Evolutionary conservation across 768 basidiomycete species (phyloP), one percentile per base, ranked within the genome.

Genomic region (Hygrophoropsis aurantiaca): DNA sequence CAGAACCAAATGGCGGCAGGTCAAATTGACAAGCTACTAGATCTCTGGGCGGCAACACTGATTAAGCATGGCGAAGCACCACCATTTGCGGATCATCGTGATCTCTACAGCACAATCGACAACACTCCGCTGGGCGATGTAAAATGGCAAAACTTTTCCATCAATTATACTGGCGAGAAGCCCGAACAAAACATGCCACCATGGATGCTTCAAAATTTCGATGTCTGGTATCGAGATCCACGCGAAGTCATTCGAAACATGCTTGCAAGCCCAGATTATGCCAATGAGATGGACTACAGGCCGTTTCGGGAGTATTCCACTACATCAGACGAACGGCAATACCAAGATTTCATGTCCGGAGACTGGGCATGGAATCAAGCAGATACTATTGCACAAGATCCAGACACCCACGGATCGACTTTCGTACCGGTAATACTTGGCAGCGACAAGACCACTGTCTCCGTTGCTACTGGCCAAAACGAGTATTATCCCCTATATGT

Each of bases 321-420:
- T 4, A 26, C 54, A 5, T 44, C 42, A 4, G 23, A 46, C 3
- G 21, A 47, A 6, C 49, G 45, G 2, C 51, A 43, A 18, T 59
- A 30, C 19, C 32, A 32, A 27, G 55, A 57, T 24, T 55, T 47
- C 11, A 56, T 68, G 48, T 63, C 60, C 3, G 62, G 58, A 6
- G 44, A 62, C 13, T 67, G 60, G 65, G 60, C 52, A 2, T 65
- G 58, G 59, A 24, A 52, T 13, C 57, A 64, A 41, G 64, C 57
- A 4, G 52, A 51, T 27, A 41, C 26, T 16, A 42, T 50, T 10
- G 39, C 44, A 32, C 42, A 64, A n/a, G 49, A 55, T 39, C 11
- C 32, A 1, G 4, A 20, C 2, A 46, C 47, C 0, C 49, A 58
- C 16, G 54, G 58, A 2, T 40, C 37, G 11, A 47, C 23, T 9